Conservation (phyloP, 1,284 basidiomycete genomes). For the Ceratobasidium sp. region DNA sequence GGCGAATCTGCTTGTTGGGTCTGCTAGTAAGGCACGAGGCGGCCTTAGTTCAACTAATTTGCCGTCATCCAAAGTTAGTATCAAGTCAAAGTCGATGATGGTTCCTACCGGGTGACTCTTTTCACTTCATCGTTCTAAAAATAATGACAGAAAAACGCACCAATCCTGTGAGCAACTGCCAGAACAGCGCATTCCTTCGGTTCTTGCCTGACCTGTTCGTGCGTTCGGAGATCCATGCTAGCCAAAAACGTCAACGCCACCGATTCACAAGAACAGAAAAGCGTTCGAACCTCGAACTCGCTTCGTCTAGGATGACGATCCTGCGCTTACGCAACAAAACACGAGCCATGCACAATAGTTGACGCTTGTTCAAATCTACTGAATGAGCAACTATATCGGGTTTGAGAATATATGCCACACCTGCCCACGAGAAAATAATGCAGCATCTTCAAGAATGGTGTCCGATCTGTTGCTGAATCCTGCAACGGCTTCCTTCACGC, state of each 20-base stretch:
- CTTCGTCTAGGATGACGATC: conserved; percentile 50
- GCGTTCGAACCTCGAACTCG: conserved; percentile 16
- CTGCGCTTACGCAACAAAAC: conserved; percentile 48
- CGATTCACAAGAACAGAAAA: neutral
- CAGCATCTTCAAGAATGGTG: conserved; percentile 39
- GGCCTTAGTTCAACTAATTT: neutral
- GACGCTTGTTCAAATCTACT: conserved; percentile 44
- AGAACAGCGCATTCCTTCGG: conserved; percentile 1
- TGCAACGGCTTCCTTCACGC: neutral
- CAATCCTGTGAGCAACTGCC: conserved; percentile 8
- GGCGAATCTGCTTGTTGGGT: neutral
- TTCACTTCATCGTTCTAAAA: neutral
- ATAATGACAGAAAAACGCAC: neutral
- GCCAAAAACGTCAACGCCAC: neutral
- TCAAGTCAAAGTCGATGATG: neutral
- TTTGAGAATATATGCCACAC: conserved; percentile 16
- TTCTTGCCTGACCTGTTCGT: neutral
- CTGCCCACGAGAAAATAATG: conserved; percentile 40
- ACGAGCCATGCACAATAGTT: conserved; percentile 50
- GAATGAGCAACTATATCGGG: neutral
- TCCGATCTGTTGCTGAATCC: neutral
- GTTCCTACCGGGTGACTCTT: neutral
- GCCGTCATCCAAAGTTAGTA: neutral
- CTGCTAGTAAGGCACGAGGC: neutral
- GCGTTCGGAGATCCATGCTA: neutral